These are phyloP conservation scores for Lepiota venenata DNA, from an alignment of 768 basidiomycete genomes.

Conservation along the genomic window DNA sequence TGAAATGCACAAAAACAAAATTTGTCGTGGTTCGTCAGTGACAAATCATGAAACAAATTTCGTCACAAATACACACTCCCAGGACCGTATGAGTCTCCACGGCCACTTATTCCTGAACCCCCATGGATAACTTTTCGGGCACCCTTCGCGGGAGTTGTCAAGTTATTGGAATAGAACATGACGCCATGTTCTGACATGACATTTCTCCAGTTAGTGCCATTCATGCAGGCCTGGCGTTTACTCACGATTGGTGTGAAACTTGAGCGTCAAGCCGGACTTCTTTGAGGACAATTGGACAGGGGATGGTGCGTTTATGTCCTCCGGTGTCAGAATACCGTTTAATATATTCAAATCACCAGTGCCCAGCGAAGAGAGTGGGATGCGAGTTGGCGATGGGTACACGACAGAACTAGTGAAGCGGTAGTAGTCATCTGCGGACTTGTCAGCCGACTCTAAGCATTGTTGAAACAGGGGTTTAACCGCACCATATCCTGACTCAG, in stretches of 20 bases:
- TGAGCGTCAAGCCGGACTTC: constrained; percentile 55
- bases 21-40: neutral
- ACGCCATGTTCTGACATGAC: constrained; percentile 57
- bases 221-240: constrained; percentile 13
- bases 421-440: constrained; percentile 62
- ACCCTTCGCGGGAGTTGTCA: constrained; percentile 42
- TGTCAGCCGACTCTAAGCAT: neutral
- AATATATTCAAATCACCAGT: constrained; percentile 40
- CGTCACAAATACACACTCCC: constrained; percentile 39
- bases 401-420: constrained; percentile 38
- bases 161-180: constrained; percentile 70
- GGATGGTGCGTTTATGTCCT: constrained; percentile 32
- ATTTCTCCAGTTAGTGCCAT: neutral
- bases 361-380: constrained; percentile 40
- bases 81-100: constrained; percentile 56
- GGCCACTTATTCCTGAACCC: constrained; percentile 53
- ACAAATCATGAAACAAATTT: neutral
- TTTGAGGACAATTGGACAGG: constrained; percentile 52
- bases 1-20: constrained; percentile 17
- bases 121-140: constrained; percentile 75
- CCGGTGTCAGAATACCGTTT: constrained; percentile 34
- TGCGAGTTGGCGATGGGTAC: constrained; percentile 41
- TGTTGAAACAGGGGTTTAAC: neutral
- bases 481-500: constrained; percentile 59
- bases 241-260: constrained; percentile 72